A percentile compares a stretch with the other conserved stretches of the same genome.
phyloP scores from a whole-genome alignment of 192 early-diverging fungal species.

The Ramicandelaber brevisporus region DNA sequence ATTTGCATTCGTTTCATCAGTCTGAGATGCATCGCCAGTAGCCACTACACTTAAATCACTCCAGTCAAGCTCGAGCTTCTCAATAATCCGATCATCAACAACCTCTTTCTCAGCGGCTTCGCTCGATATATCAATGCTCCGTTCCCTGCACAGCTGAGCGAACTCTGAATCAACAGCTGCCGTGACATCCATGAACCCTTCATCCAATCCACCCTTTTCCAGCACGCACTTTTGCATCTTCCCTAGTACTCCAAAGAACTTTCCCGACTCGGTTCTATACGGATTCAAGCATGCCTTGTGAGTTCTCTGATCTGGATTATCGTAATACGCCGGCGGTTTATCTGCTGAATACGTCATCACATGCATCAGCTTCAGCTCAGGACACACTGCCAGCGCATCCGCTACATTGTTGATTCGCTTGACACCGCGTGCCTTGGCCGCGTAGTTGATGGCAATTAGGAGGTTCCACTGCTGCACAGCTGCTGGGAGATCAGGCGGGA shows the following conservation, averaged over 20 bases:
- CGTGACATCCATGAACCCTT: constrained; percentile 76
- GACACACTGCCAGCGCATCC: constrained; percentile 15
- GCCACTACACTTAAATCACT: too few relatives aligned
- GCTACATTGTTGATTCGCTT: constrained; percentile 18
- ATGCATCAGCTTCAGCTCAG: constrained; percentile 48
- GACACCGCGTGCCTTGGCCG: constrained; percentile 56
- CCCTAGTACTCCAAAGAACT: constrained; percentile 52
- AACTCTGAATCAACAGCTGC: too few relatives aligned
- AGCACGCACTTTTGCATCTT: constrained; percentile 22
- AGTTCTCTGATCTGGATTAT: constrained; percentile 28
- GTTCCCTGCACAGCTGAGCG: too few relatives aligned
- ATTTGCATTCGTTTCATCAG: too few relatives aligned
- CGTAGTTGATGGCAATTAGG: constrained; percentile 70
- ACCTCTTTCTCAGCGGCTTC: too few relatives aligned
- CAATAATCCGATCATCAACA: too few relatives aligned
- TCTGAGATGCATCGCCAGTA: too few relatives aligned
- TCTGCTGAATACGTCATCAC: constrained; percentile 55
- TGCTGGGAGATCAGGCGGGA: constrained; percentile 36
- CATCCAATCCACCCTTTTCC: constrained; percentile 59
- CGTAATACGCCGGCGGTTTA: constrained; percentile 40
- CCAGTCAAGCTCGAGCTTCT: too few relatives aligned
- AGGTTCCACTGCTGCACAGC: constrained; percentile 81
- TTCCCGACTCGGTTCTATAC: constrained; percentile 42
- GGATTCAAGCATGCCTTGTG: constrained; percentile 79
- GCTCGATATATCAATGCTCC: too few relatives aligned